Conservation (phyloP, 768 basidiomycete species). For the Lentinula aciculospora region DNA sequence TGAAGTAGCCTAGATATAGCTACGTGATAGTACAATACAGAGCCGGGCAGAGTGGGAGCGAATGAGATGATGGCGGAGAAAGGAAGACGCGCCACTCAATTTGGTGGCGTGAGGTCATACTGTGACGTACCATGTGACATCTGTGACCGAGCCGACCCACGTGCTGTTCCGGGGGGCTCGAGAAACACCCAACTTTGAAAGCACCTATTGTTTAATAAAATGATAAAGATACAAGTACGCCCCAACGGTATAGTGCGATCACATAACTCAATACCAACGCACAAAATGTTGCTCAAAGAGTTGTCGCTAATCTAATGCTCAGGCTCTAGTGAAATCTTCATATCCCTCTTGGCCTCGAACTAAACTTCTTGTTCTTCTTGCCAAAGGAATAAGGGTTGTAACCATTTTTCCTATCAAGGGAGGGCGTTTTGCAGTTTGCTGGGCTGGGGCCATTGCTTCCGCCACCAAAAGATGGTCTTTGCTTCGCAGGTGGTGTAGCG, state of each 20-base stretch:
- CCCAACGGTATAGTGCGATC: background rate
- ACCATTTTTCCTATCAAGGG: background rate
- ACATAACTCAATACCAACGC: no score
- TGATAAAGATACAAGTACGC: background rate
- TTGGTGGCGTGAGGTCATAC: no score
- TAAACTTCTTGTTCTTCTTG: background rate
- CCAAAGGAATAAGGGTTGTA: background rate
- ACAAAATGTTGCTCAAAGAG: no score
- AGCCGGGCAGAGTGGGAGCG: no score
- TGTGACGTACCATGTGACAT: no score
- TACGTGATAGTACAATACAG: no score
- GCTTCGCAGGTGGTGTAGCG: constrained; percentile 27
- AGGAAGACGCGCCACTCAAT: no score
- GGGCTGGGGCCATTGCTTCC: background rate
- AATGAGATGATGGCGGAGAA: no score
- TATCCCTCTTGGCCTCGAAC: background rate
- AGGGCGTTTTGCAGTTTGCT: background rate
- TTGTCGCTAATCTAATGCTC: background rate
- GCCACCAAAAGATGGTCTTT: constrained; percentile 15
- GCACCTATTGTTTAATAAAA: background rate
- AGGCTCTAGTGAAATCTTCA: background rate
- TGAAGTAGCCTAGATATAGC: no score
- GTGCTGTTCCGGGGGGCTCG: no score
- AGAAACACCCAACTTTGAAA: no score
- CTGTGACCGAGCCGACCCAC: no score